Evolutionary conservation across 257 asterid species (phyloP), one percentile per base, ranked within the genome.

Genomic region (Penstemon davidsonii): DNA sequence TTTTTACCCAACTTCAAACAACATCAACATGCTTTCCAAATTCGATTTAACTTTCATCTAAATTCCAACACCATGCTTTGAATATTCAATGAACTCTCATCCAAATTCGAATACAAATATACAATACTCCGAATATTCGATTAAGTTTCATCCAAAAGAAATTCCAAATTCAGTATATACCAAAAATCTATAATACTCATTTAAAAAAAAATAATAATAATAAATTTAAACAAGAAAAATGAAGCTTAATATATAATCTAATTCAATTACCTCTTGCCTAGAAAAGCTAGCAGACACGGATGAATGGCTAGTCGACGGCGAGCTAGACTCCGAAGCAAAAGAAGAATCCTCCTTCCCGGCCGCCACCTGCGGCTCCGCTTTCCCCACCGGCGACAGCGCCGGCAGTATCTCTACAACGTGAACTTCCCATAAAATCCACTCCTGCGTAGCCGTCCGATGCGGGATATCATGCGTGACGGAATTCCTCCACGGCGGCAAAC

Each of bases 401-500:
- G 40, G 55, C 60, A 78, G 66, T 5, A 86, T 76, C 51, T 91
- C 99, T 18, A 88, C 89, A 52, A 88, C 87, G 41, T 88, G 83
- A 43, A 91, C 87, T 76, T 94, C 92, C 99, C 99, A 94, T 4
- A 65, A 64, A 66, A 94, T 75, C 96, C 91, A 94, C 40, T 94
- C 99, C 81, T 79, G 87, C 5, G 97, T 88, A 5, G 78, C 68
- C 61, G 92, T 87, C 79, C 97, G 80, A 41, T 86, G 95, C 2
- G 97, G 97, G 6, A 94, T 85, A 70, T 91, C 97, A 71, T 91
- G 99, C 12, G 99, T 91, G 12, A 94, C 81, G 7, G 97, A 85
- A 37, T 94, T 94, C 76, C 96, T 81, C 97, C 97, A 94, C 63
- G 99, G 99, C 18, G 96, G 96, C 62, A 87, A 13, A 0, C 99